phyloP scores from a whole-genome alignment of 169 alveolate genomes.

The Plasmodium cynomolgi region DNA sequence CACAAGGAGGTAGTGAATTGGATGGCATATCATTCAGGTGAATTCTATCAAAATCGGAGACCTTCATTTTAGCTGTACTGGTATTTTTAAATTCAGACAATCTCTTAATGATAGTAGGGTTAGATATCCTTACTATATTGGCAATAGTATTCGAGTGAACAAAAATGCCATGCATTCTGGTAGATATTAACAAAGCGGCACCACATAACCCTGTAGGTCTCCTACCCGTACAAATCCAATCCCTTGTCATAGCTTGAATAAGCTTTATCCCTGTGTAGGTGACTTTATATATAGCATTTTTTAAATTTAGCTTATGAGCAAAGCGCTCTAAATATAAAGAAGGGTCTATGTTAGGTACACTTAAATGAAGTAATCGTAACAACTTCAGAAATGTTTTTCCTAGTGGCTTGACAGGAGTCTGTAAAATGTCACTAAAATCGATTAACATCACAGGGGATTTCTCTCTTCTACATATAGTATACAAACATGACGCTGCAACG shows the following conservation, averaged over 20 bases:
- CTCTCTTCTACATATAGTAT: conserved; percentile 94
- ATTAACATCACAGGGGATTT: conserved; percentile 94
- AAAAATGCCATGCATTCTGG: conserved; percentile 95
- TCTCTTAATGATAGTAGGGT: conserved; percentile 96
- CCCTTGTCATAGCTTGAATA: conserved; percentile 97
- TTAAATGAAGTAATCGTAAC: conserved; percentile 89
- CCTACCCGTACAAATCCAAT: conserved; percentile 98
- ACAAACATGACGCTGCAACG: conserved; percentile 96
- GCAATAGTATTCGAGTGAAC: conserved; percentile 92
- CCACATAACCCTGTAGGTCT: conserved; percentile 99
- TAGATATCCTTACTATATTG: conserved; percentile 94
- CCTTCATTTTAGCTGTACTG: conserved; percentile 92
- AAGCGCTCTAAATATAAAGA: conserved; percentile 96
- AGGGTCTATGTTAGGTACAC: conserved; percentile 96
- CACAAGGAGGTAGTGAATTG: conserved; percentile 88
- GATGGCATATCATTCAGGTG: conserved; percentile 88
- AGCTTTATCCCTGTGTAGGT: conserved; percentile 96
- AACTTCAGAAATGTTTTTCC: conserved; percentile 93
- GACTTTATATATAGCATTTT: conserved; percentile 92
- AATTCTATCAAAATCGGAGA: conserved; percentile 92
- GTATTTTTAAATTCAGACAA: conserved; percentile 95
- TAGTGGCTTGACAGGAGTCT: conserved; percentile 90
- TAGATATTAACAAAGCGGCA: conserved; percentile 98
- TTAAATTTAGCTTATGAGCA: conserved; percentile 94
- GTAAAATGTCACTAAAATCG: conserved; percentile 95